phyloP scores from a whole-genome alignment of 768 basidiomycete species.

The Suillus hirtellus region DNA sequence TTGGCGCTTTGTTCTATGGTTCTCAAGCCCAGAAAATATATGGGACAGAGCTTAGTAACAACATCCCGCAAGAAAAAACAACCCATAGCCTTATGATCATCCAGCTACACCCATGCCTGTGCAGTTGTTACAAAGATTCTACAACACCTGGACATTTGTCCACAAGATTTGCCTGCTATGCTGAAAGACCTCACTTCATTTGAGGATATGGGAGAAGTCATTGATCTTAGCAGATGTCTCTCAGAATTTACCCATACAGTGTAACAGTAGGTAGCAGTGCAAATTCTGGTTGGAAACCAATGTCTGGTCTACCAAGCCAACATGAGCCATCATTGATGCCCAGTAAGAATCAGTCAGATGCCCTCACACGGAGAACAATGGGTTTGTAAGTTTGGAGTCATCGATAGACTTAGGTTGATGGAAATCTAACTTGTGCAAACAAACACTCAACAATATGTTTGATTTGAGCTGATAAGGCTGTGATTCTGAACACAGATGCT shows the following conservation, averaged over 20 bases:
- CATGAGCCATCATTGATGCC: too few species aligned
- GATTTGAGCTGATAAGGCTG: too few species aligned
- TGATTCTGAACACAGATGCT: too few species aligned
- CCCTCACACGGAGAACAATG: too few species aligned
- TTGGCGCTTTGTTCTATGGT: background rate
- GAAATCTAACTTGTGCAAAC: too few species aligned
- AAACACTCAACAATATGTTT: too few species aligned
- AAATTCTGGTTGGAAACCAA: background rate
- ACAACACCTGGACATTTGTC: background rate
- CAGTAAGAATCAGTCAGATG: too few species aligned
- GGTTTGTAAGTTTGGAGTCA: too few species aligned
- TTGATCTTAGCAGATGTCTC: background rate
- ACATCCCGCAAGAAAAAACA: background rate
- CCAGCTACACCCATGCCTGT: background rate
- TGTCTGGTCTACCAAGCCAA: background rate
- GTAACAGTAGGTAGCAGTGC: background rate
- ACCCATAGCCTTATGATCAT: background rate
- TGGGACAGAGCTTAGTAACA: too few species aligned
- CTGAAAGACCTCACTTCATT: background rate
- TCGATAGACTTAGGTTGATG: too few species aligned
- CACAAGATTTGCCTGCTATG: background rate
- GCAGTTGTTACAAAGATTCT: background rate
- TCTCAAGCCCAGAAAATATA: background rate
- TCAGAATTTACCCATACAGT: background rate
- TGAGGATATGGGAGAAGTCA: background rate